phyloP scores from a whole-genome alignment of 148 eudicot genomes.

The Rhododendron kiyosumense region DNA sequence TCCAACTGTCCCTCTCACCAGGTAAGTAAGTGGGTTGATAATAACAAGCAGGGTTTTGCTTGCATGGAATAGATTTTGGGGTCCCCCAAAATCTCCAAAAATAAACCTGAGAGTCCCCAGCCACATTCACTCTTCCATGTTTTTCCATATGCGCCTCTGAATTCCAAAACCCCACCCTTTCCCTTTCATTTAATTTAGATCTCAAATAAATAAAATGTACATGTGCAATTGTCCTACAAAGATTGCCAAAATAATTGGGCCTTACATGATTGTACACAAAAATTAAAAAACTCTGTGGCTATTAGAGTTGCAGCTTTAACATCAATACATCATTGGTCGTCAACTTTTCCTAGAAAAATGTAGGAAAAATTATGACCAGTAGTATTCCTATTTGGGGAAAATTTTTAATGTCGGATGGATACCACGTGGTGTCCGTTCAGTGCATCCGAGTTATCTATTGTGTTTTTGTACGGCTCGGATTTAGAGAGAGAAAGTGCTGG shows the following conservation, averaged over 20 bases:
- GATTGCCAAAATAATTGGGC: neutral
- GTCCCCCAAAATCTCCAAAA: neutral
- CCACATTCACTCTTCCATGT: neutral
- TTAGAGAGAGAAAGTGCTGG: no score
- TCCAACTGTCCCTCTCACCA: neutral
- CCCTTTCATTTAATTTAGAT: neutral
- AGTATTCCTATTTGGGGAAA: no score
- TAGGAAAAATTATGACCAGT: neutral
- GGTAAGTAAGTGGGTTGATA: neutral
- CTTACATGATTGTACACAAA: neutral
- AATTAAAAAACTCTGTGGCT: neutral
- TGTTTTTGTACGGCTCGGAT: no score
- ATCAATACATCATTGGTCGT: no score
- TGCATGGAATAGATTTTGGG: neutral
- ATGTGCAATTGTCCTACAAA: neutral
- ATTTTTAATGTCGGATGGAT: no score
- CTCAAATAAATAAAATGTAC: neutral
- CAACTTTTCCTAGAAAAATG: neutral
- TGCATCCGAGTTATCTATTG: accelerated
- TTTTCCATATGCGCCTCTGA: neutral
- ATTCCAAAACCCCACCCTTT: neutral
- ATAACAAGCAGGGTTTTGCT: neutral
- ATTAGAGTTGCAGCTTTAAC: neutral
- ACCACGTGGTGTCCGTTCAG: no score
- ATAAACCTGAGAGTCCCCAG: neutral